Percentiles rank a stretch among this genome's conserved stretches.
phyloP scores from a whole-genome alignment of 192 early-diverging fungal species.

The Ambispora gerdemannii region DNA sequence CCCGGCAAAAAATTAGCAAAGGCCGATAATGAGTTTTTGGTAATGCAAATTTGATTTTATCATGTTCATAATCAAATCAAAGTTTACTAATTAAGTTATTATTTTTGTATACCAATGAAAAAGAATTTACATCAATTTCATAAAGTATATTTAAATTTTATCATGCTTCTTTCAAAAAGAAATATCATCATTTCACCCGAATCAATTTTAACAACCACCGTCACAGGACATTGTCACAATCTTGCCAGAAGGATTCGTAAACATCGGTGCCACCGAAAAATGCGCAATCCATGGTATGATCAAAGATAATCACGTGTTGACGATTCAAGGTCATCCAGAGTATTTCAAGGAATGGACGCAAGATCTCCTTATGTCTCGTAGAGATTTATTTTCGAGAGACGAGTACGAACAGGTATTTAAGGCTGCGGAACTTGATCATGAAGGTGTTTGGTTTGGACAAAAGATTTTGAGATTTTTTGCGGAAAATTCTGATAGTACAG shows the following conservation, averaged over 20 bases:
- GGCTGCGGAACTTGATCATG: conserved; percentile 10
- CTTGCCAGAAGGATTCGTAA: conserved; percentile 60
- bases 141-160: too few relatives aligned
- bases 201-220: too few relatives aligned
- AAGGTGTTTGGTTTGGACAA: conserved; percentile 5
- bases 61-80: too few relatives aligned
- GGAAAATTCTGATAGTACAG: too few relatives aligned
- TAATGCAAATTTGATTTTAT: conserved; percentile 17
- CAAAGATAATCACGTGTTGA: conserved; percentile 51
- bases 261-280: conserved; percentile 49
- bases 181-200: too few relatives aligned
- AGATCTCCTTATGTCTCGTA: conserved; percentile 38
- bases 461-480: conserved; percentile 7
- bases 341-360: conserved; percentile 46
- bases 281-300: conserved; percentile 63
- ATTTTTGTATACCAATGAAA: too few relatives aligned
- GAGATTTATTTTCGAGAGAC: conserved; percentile 36
- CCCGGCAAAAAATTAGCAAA: conserved; percentile 10
- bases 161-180: too few relatives aligned
- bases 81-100: too few relatives aligned
- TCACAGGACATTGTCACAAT: conserved; percentile 60
- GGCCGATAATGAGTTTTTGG: conserved; percentile 27
- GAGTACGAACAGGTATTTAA: conserved; percentile 3
- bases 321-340: conserved; percentile 74
- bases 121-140: too few relatives aligned